phyloP scores from a whole-genome alignment of 352 stramenopile genomes.

The Pelagophyceae sp. region DNA sequence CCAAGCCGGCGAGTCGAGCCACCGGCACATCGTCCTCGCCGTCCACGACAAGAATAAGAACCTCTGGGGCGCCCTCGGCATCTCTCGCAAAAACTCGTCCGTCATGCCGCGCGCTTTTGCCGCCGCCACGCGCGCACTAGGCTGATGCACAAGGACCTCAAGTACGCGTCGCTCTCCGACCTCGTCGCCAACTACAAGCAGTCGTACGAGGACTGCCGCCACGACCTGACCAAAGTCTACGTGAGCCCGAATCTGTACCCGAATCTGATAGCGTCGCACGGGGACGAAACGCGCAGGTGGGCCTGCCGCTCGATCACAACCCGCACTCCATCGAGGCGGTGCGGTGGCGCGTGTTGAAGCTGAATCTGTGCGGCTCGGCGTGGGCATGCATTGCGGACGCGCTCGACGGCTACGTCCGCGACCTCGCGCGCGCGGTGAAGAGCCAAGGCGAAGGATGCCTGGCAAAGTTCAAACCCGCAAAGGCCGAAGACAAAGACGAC shows the following conservation, averaged over 20 bases:
- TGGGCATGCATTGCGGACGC: neutral
- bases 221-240: conserved; percentile 63
- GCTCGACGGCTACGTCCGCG: neutral
- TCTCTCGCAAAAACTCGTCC: conserved; percentile 67
- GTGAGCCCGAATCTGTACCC: conserved; percentile 24
- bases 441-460: neutral
- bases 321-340: conserved; percentile 73
- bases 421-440: neutral
- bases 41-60: conserved; percentile 49
- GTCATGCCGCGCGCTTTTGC: too few relatives aligned
- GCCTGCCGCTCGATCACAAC: conserved; percentile 66
- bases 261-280: too few relatives aligned
- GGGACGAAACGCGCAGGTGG: too few relatives aligned
- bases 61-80: conserved; percentile 65
- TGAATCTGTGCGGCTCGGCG: neutral
- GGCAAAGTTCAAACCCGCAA: neutral
- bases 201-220: conserved; percentile 54
- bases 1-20: conserved; percentile 46
- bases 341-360: conserved; percentile 52
- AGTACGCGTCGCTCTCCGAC: conserved; percentile 58
- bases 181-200: conserved; percentile 58
- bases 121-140: too few relatives aligned
- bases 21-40: conserved; percentile 67
- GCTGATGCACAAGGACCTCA: conserved; percentile 71
- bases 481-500: neutral